Conservation (phyloP, 305 asterid genomes). For the Lippia alba region DNA sequence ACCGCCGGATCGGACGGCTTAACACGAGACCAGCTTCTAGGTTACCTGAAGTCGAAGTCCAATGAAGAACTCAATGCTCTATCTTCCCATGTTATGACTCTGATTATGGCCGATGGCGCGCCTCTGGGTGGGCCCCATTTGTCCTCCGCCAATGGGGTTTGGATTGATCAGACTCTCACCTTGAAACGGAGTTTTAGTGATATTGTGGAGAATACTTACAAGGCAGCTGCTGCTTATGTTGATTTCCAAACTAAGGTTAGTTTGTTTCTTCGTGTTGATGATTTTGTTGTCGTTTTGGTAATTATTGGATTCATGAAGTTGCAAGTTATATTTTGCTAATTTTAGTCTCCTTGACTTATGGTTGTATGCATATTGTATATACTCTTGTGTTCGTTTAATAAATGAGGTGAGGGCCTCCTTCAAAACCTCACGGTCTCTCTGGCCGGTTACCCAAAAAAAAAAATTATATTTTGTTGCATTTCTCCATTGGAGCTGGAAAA, state of each 20-base stretch:
- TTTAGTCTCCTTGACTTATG: no score
- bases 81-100: conserved; percentile 51
- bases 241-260: conserved; percentile 77
- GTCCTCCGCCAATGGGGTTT: conserved; percentile 71
- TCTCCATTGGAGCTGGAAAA: no score
- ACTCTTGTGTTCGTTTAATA: no score
- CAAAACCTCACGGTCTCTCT: no score
- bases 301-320: no score
- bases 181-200: conserved; percentile 55
- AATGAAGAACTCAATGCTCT: conserved; percentile 50
- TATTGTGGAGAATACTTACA: conserved; percentile 47
- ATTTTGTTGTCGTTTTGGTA: no score
- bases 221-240: conserved; percentile 54
- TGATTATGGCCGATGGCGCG: conserved; percentile 59
- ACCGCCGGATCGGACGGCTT: conserved; percentile 65
- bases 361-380: no score
- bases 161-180: conserved; percentile 65
- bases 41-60: conserved; percentile 52
- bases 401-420: no score
- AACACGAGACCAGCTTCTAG: conserved; percentile 57
- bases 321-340: no score
- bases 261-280: background rate
- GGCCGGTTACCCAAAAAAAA: no score
- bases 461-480: no score
- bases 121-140: conserved; percentile 66